These are phyloP conservation scores for Quercus bicolor DNA, from an alignment of 306 rosid genomes.

Conservation along the genomic window DNA sequence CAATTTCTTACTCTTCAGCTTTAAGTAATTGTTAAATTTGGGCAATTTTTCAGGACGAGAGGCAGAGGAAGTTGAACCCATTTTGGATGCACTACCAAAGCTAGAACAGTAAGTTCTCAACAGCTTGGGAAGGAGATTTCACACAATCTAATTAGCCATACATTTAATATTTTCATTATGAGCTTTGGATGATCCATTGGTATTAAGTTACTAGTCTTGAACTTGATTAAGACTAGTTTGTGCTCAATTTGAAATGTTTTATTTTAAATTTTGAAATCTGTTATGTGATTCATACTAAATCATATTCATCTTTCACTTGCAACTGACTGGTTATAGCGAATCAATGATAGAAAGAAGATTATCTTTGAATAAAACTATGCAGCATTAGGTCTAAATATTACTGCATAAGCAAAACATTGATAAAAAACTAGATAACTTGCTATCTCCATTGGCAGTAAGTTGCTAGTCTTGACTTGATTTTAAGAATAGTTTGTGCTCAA, in stretches of 20 bases:
- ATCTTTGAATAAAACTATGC: too few relatives aligned
- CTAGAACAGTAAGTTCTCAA: constrained; percentile 70
- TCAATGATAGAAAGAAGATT: too few relatives aligned
- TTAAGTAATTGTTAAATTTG: constrained; percentile 4
- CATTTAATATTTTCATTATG: background rate
- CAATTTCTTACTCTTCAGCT: background rate
- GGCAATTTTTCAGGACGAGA: constrained; percentile 68
- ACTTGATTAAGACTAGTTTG: background rate
- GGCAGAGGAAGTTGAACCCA: constrained; percentile 86
- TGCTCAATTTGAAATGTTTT: background rate
- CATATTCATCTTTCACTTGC: background rate
- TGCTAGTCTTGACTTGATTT: background rate
- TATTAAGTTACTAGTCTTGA: background rate
- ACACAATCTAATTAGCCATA: background rate
- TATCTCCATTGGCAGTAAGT: background rate
- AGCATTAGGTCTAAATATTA: background rate
- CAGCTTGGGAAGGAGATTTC: background rate
- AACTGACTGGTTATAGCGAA: too few relatives aligned
- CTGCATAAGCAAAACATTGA: background rate
- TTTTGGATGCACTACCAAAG: constrained; percentile 81
- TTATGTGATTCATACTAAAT: background rate
- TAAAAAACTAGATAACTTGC: background rate
- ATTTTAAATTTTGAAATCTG: background rate
- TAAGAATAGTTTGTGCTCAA: background rate
- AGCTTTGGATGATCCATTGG: background rate